These are phyloP conservation scores for Saturnispora silvae DNA, from an alignment of 805 yeast genomes.

Conservation along the genomic window DNA sequence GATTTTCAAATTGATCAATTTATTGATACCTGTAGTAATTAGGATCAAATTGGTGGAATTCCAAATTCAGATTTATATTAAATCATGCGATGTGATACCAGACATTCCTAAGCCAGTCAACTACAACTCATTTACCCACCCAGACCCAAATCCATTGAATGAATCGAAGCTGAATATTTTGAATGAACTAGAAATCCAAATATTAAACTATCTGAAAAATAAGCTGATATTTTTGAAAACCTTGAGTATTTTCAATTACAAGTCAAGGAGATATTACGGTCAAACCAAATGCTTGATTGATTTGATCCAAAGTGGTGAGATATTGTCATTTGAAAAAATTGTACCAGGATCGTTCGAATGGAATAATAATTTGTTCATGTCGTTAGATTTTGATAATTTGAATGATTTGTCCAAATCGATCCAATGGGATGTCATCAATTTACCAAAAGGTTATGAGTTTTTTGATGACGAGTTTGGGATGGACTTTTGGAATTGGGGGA, in stretches of 20 bases:
- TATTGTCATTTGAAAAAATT: slow-evolving; percentile 1
- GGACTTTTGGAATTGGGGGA: slow-evolving; percentile 8
- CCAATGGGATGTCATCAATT: slow-evolving; percentile 1
- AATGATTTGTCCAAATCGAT: neutral
- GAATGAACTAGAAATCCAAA: slow-evolving; percentile 1
- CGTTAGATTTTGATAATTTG: slow-evolving; percentile 2
- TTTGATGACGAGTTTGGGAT: slow-evolving; percentile 3
- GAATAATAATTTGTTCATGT: slow-evolving; percentile 5
- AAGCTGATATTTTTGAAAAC: slow-evolving; percentile 4
- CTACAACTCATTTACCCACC: slow-evolving; percentile 5
- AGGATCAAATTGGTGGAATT: slow-evolving; percentile 7
- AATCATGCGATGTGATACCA: neutral
- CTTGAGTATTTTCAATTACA: slow-evolving; percentile 9
- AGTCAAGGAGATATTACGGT: slow-evolving; percentile 8
- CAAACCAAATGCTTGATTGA: slow-evolving; percentile 8
- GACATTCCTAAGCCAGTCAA: slow-evolving; percentile 5
- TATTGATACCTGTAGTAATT: slow-evolving; percentile 5
- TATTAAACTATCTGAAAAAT: neutral
- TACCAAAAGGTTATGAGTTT: neutral
- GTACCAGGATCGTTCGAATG: slow-evolving; percentile 4
- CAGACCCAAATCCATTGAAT: slow-evolving; percentile 8
- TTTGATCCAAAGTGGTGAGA: slow-evolving; percentile 11
- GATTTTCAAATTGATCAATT: slow-evolving; percentile 1
- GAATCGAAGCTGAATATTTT: neutral
- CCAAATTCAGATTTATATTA: slow-evolving; percentile 4